Evolutionary conservation across 176 grass and related monocot species (phyloP).

Genomic region (Guadua angustifolia): DNA sequence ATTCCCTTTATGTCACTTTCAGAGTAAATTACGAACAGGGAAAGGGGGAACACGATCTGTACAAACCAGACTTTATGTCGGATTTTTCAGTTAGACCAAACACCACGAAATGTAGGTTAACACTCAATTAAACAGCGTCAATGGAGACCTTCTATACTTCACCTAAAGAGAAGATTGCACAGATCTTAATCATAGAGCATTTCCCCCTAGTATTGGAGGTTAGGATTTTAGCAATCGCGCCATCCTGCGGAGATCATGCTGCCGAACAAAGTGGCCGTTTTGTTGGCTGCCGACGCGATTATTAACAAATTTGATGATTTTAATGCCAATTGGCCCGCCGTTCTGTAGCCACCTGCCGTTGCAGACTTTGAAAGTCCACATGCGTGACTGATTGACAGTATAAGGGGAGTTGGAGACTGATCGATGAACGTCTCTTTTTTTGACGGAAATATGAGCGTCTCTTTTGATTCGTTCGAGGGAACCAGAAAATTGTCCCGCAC

Average conservation of each 20-base stretch:
- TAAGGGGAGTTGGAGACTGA: neutral
- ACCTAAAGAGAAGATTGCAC: neutral
- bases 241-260: neutral
- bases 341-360: neutral
- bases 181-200: neutral
- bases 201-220: neutral
- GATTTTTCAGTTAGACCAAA: constrained; percentile 17
- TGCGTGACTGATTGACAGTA: neutral
- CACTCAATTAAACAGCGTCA: neutral
- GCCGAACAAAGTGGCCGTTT: neutral
- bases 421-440: constrained; percentile 22
- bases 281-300: neutral
- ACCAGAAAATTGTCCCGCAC: neutral
- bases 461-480: constrained; percentile 28
- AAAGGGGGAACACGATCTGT: constrained; percentile 16
- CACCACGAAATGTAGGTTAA: neutral
- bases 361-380: constrained; percentile 41
- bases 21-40: neutral
- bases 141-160: neutral
- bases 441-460: neutral
- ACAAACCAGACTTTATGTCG: constrained; percentile 35
- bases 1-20: neutral
- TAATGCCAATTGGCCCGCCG: neutral
- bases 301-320: neutral
- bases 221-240: neutral